Conservation (phyloP, 768 basidiomycete genomes). For the Boletus subparvulus region DNA sequence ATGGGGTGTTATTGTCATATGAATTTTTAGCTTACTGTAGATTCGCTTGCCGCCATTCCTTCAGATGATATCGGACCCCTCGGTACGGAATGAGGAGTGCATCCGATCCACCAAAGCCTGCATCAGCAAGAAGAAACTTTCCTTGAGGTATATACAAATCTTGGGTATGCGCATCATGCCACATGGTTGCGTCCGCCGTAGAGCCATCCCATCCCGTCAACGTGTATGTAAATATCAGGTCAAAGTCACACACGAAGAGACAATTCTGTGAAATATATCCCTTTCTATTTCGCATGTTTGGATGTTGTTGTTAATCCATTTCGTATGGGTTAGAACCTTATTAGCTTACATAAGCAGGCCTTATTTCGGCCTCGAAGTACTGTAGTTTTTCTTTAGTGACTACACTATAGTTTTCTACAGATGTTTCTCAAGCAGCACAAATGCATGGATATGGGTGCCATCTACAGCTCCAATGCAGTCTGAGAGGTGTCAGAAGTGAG, state of each 20-base stretch:
- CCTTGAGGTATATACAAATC: slow-evolving; percentile 1
- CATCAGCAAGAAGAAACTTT: slow-evolving; percentile 6
- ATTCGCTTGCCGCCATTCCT: slow-evolving; percentile 28
- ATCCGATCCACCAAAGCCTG: slow-evolving; percentile 12
- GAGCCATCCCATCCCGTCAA: slow-evolving; percentile 20
- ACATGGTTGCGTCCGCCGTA: slow-evolving; percentile 10
- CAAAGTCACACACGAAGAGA: slow-evolving; percentile 16
- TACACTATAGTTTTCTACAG: too few relatives aligned
- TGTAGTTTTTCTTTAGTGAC: too few relatives aligned
- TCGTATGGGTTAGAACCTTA: too few relatives aligned
- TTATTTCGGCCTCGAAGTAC: too few relatives aligned
- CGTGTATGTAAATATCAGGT: slow-evolving; percentile 12
- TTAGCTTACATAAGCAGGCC: too few relatives aligned
- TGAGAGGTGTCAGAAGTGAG: not conserved
- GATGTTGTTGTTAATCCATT: too few relatives aligned
- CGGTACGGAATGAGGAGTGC: slow-evolving; percentile 38
- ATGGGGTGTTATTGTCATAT: too few relatives aligned
- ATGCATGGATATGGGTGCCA: not conserved
- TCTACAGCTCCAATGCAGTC: slow-evolving; percentile 8
- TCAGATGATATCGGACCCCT: slow-evolving; percentile 38
- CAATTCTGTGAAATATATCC: slow-evolving; percentile 21
- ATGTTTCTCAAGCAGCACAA: not conserved
- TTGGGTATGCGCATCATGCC: slow-evolving; percentile 2
- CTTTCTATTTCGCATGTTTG: slow-evolving; percentile 13
- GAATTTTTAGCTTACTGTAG: not conserved